These are phyloP conservation scores for Cryptosporidium canis DNA, from an alignment of 169 alveolate species.

Conservation along the genomic window DNA sequence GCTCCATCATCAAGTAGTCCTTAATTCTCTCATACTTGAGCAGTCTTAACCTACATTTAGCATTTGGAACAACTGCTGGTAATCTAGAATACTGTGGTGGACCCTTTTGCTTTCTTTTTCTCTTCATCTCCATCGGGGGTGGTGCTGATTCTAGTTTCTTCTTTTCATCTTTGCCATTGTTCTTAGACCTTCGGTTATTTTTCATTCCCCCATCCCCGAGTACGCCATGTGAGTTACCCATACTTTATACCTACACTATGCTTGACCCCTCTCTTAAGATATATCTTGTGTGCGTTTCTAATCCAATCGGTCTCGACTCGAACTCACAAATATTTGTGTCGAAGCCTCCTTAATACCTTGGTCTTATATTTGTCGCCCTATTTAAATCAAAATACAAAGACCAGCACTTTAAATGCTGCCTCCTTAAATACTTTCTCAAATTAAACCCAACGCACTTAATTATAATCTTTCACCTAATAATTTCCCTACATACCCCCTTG, in stretches of 20 bases:
- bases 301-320: background rate
- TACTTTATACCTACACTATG: background rate
- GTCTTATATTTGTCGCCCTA: no score
- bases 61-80: conserved; percentile 91
- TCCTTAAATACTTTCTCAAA: background rate
- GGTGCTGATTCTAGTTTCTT: conserved; percentile 77
- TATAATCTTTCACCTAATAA: background rate
- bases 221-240: conserved; percentile 58
- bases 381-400: no score
- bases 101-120: conserved; percentile 87
- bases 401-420: background rate
- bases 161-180: conserved; percentile 76
- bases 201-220: conserved; percentile 29
- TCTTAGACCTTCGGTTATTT: conserved; percentile 51
- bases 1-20: conserved; percentile 94
- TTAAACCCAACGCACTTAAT: background rate
- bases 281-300: conserved; percentile 1
- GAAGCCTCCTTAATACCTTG: no score
- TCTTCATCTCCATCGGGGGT: conserved; percentile 84
- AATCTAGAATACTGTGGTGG: conserved; percentile 86
- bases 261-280: background rate
- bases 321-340: no score
- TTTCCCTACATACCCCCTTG: background rate
- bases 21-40: conserved; percentile 92
- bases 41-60: conserved; percentile 93